Percentiles rank a stretch among this genome's conserved stretches.
phyloP scores from a whole-genome alignment of 495 filamentous ascomycete species.

The Evernia prunastri region DNA sequence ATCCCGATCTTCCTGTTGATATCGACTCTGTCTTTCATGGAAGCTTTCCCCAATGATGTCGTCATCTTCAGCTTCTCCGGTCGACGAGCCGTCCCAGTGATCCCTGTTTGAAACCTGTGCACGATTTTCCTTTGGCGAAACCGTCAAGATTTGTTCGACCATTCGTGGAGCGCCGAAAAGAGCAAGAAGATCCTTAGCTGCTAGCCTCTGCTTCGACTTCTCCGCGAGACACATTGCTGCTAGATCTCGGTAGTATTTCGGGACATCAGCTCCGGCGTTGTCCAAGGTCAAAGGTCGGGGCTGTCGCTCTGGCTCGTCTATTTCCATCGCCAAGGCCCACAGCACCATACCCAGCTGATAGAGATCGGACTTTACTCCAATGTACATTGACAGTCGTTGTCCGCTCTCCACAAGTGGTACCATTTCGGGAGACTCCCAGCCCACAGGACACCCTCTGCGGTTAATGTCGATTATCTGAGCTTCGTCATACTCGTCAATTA shows the following conservation, averaged over 20 bases:
- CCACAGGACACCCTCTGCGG: constrained; percentile 86
- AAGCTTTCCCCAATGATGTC: constrained; percentile 11
- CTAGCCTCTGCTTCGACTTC: constrained; percentile 47
- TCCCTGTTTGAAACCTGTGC: not conserved
- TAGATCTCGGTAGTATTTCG: constrained; percentile 52
- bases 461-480: constrained; percentile 99
- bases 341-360: constrained; percentile 96
- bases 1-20: constrained; percentile 2
- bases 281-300: constrained; percentile 58
- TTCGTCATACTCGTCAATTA: constrained; percentile 76
- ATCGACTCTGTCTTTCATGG: constrained; percentile 8
- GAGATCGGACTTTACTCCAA: constrained; percentile 94
- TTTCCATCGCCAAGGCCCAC: constrained; percentile 80
- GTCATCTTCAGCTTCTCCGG: not conserved
- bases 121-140: not conserved
- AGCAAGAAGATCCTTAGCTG: constrained; percentile 51
- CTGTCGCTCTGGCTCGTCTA: constrained; percentile 83
- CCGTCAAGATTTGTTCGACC: constrained; percentile 8
- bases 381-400: constrained; percentile 94
- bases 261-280: constrained; percentile 40
- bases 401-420: constrained; percentile 80
- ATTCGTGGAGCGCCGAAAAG: constrained; percentile 6
- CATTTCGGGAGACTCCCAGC: constrained; percentile 96
- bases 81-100: not conserved
- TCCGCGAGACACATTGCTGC: constrained; percentile 54